phyloP scores from a whole-genome alignment of 257 asterid genomes.

The Primulina tabacum region DNA sequence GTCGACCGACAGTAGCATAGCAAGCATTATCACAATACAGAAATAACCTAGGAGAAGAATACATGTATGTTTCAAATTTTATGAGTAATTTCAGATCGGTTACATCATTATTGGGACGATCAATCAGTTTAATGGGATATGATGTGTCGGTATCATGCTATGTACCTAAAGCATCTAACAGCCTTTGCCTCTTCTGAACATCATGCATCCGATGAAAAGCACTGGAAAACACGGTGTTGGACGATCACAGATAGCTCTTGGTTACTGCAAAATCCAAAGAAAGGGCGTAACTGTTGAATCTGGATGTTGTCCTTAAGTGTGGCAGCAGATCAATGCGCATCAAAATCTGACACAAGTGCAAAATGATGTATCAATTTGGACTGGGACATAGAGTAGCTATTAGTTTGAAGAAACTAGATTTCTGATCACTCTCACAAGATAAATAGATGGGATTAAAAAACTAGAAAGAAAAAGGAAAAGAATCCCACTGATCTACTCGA shows the following conservation, averaged over 20 bases:
- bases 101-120: conserved; percentile 17
- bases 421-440: not conserved
- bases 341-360: conserved; percentile 29
- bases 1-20: not conserved
- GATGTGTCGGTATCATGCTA: conserved; percentile 20
- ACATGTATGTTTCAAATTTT: not conserved
- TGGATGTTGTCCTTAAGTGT: conserved; percentile 22
- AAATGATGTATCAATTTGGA: conserved; percentile 9
- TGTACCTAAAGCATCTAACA: conserved; percentile 27
- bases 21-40: not conserved
- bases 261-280: conserved; percentile 39
- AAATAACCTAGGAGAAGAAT: not conserved
- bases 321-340: conserved; percentile 24
- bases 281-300: not conserved
- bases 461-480: not conserved
- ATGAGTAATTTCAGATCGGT: not conserved
- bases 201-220: conserved; percentile 25
- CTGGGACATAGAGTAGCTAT: not conserved
- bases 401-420: conserved; percentile 13
- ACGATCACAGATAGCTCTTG: conserved; percentile 35
- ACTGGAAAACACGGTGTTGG: conserved; percentile 12
- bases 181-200: conserved; percentile 21
- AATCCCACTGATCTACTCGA: not conserved
- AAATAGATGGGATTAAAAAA: not conserved
- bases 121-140: conserved; percentile 24